These are phyloP conservation scores for Radiomyces spectabilis DNA, from an alignment of 192 early-diverging fungal genomes.

Conservation along the genomic window DNA sequence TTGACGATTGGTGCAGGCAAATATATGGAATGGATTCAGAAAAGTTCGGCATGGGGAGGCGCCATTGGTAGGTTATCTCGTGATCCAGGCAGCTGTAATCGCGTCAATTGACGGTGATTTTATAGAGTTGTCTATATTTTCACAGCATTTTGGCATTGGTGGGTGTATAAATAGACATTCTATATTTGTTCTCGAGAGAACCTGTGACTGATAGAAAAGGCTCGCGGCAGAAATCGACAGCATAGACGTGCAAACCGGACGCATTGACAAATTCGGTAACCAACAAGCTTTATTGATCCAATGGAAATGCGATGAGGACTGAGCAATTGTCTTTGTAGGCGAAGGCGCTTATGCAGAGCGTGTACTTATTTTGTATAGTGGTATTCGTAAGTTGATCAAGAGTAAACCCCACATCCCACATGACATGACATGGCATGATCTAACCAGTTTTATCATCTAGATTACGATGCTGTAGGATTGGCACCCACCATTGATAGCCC, in stretches of 20 bases:
- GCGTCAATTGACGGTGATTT: no score
- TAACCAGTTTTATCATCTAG: conserved; percentile 23
- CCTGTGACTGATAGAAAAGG: no score
- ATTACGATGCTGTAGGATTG: conserved; percentile 75
- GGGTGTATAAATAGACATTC: conserved; percentile 6
- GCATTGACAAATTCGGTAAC: conserved; percentile 70
- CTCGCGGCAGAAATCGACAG: conserved; percentile 58
- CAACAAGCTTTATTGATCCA: not conserved
- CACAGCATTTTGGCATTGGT: conserved; percentile 52
- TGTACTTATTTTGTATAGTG: conserved; percentile 34
- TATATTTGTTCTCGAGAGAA: no score
- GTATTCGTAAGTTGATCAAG: conserved; percentile 39
- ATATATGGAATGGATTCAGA: conserved; percentile 64
- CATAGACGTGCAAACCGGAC: conserved; percentile 59
- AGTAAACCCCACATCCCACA: not conserved
- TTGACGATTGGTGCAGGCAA: conserved; percentile 25
- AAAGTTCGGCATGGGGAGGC: conserved; percentile 70
- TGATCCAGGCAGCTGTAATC: not conserved
- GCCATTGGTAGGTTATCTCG: conserved; percentile 49
- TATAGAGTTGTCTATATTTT: conserved; percentile 68
- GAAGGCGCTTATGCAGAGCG: conserved; percentile 45
- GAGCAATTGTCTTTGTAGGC: conserved; percentile 21
- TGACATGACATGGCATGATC: no score
- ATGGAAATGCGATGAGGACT: not conserved
- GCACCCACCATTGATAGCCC: conserved; percentile 44